These are phyloP conservation scores for Pseudopediastrum boryanum DNA, from an alignment of 139 green algal genomes.

Conservation along the genomic window DNA sequence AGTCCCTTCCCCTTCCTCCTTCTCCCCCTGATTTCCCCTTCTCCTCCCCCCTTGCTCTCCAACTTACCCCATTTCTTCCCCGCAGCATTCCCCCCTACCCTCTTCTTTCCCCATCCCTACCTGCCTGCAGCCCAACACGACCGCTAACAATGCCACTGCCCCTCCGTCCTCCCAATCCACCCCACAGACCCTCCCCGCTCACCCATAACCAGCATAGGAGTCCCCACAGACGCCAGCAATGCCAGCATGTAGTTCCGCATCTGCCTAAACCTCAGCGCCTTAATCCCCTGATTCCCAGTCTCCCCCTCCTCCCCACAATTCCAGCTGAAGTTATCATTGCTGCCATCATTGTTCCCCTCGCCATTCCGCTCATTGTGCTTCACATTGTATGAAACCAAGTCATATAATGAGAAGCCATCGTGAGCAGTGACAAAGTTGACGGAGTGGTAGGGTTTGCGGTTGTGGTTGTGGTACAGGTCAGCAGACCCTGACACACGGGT, in stretches of 20 bases:
- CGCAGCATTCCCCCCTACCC: no score
- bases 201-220: conserved; percentile 93
- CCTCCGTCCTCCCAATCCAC: no score
- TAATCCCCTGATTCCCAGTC: conserved; percentile 59
- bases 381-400: conserved; percentile 89
- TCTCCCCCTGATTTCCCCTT: no score
- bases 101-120: no score
- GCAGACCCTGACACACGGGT: conserved; percentile 86
- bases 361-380: conserved; percentile 74
- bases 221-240: conserved; percentile 90
- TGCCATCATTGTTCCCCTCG: conserved; percentile 69
- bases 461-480: conserved; percentile 90
- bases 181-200: neutral
- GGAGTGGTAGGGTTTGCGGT: conserved; percentile 87
- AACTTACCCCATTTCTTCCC: no score
- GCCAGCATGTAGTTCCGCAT: conserved; percentile 92
- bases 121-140: no score
- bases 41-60: no score
- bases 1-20: no score
- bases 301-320: conserved; percentile 96
- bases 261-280: conserved; percentile 78
- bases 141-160: no score
- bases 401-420: conserved; percentile 94
- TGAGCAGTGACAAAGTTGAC: conserved; percentile 97
- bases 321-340: conserved; percentile 98